These are phyloP conservation scores for Epichloe gansuensis DNA, from an alignment of 2,329 filamentous ascomycete genomes.

Conservation along the genomic window DNA sequence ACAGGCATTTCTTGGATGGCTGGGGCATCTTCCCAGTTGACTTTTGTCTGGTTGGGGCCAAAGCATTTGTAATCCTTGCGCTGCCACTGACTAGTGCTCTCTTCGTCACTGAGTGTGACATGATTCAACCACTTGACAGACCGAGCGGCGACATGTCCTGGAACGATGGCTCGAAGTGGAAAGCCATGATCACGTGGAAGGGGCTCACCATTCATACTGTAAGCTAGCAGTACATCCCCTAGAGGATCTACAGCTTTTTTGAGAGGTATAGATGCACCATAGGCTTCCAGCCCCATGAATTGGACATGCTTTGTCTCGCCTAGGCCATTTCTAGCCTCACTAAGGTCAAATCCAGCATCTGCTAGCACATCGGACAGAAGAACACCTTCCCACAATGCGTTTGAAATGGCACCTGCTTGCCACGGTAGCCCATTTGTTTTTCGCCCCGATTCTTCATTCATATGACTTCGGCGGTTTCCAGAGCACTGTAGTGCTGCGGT, in stretches of 20 bases:
- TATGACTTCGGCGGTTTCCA: constrained; percentile 46
- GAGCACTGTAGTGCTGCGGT: constrained; percentile 48
- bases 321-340: constrained; percentile 22
- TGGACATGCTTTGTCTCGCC: constrained; percentile 39
- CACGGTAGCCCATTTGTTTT: constrained; percentile 47
- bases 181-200: constrained; percentile 55
- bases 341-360: constrained; percentile 40
- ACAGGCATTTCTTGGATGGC: constrained; percentile 59
- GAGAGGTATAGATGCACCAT: constrained; percentile 49
- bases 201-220: constrained; percentile 53
- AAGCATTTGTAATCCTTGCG: constrained; percentile 58
- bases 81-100: constrained; percentile 55
- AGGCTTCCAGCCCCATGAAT: constrained; percentile 47
- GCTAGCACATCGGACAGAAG: constrained; percentile 41
- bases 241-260: constrained; percentile 44
- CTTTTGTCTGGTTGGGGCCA: constrained; percentile 46
- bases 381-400: constrained; percentile 47
- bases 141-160: constrained; percentile 53
- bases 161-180: constrained; percentile 49
- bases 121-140: constrained; percentile 59
- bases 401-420: constrained; percentile 47
- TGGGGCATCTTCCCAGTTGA: constrained; percentile 50
- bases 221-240: constrained; percentile 54
- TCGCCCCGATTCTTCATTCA: constrained; percentile 34
- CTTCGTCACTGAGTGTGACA: constrained; percentile 53